Conservation (phyloP, 176 grass and related monocot species). For the Pharus latifolius region DNA sequence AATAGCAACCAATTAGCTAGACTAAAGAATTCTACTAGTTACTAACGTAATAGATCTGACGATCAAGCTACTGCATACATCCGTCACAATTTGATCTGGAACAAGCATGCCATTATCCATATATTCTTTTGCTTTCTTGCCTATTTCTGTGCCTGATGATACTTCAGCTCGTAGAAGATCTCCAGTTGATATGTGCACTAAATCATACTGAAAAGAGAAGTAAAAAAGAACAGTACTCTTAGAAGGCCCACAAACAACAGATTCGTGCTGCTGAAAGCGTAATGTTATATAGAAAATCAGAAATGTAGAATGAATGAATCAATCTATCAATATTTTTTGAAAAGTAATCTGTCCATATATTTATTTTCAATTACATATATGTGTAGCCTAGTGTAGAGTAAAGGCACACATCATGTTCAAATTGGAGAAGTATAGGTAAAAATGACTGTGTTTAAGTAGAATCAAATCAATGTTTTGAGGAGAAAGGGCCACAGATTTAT, state of each 20-base stretch:
- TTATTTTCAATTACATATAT: background rate
- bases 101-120: slow-evolving; percentile 91
- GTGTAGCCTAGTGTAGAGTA: background rate
- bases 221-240: background rate
- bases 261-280: background rate
- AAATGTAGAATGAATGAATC: background rate
- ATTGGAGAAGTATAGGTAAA: background rate
- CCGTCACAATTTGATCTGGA: slow-evolving; percentile 79
- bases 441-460: background rate
- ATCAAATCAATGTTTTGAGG: background rate
- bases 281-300: background rate
- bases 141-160: slow-evolving; percentile 68
- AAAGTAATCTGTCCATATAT: background rate
- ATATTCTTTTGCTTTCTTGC: slow-evolving; percentile 83
- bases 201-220: slow-evolving; percentile 47
- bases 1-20: background rate
- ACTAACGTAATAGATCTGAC: background rate
- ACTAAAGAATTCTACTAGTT: background rate
- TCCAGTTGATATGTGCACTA: slow-evolving; percentile 98
- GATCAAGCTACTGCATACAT: slow-evolving; percentile 52
- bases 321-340: background rate
- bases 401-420: background rate
- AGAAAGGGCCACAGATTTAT: too few relatives aligned
- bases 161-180: slow-evolving; percentile 90
- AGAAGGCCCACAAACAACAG: background rate